phyloP scores from a whole-genome alignment of 345 rosid species.

The Sonneratia alba region DNA sequence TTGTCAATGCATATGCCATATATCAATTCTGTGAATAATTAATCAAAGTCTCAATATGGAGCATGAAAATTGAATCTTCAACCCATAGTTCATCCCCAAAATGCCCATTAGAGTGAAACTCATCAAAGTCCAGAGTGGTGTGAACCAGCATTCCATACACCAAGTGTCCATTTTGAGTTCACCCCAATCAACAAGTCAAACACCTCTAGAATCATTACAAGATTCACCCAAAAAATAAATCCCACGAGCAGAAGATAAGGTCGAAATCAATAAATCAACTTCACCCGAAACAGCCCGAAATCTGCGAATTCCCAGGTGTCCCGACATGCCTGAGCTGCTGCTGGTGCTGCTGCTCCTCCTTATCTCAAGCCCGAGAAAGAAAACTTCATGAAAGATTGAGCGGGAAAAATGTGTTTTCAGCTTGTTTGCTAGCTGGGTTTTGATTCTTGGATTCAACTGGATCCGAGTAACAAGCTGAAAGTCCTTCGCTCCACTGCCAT shows the following conservation, averaged over 20 bases:
- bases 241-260: background rate
- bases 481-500: too few species aligned
- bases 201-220: background rate
- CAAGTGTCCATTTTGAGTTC: background rate
- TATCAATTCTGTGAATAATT: background rate
- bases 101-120: background rate
- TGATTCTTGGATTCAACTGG: conserved; percentile 2
- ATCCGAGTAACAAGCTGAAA: background rate
- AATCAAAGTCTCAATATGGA: background rate
- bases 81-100: background rate
- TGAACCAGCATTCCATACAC: background rate
- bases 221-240: background rate
- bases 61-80: background rate
- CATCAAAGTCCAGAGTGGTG: background rate
- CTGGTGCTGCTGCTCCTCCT: background rate
- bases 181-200: background rate
- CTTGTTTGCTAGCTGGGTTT: background rate
- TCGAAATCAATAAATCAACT: background rate
- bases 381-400: conserved; percentile 1
- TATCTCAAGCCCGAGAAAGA: background rate
- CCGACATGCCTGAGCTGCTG: background rate
- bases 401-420: background rate
- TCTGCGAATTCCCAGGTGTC: background rate
- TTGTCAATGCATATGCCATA: too few species aligned
- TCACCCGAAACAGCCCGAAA: conserved; percentile 5